These are phyloP conservation scores for Cinnamomum chago DNA, from an alignment of 164 flowering plant species.

Conservation along the genomic window DNA sequence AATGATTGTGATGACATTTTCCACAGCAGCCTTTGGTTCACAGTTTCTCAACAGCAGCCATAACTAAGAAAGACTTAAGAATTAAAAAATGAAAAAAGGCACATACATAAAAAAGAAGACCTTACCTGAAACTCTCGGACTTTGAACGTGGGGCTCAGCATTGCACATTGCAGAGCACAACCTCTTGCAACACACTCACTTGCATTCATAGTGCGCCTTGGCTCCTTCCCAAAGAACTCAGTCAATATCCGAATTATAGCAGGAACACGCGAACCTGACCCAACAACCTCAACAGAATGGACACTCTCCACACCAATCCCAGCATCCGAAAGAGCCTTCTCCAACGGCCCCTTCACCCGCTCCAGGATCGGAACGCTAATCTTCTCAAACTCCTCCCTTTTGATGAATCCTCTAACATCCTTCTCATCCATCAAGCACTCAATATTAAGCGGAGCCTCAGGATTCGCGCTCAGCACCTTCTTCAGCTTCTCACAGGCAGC, in stretches of 20 bases:
- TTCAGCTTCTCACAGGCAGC: slow-evolving; percentile 80
- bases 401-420: slow-evolving; percentile 75
- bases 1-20: too few species aligned
- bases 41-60: too few species aligned
- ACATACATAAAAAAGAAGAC: neutral
- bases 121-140: slow-evolving; percentile 88
- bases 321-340: slow-evolving; percentile 75
- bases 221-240: slow-evolving; percentile 85
- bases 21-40: too few species aligned
- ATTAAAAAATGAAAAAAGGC: neutral
- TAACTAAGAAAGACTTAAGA: too few species aligned
- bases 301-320: slow-evolving; percentile 58
- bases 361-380: slow-evolving; percentile 74
- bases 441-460: slow-evolving; percentile 76
- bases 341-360: slow-evolving; percentile 73
- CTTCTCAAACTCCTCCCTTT: slow-evolving; percentile 81
- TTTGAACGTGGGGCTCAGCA: slow-evolving; percentile 89
- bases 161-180: slow-evolving; percentile 79
- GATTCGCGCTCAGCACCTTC: slow-evolving; percentile 85
- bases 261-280: slow-evolving; percentile 87
- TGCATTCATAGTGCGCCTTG: slow-evolving; percentile 92
- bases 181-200: slow-evolving; percentile 94
- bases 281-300: slow-evolving; percentile 82
- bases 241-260: slow-evolving; percentile 71
- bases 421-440: slow-evolving; percentile 95